These are phyloP conservation scores for Pleoardoris graminearum DNA, from an alignment of 2,329 filamentous ascomycete genomes.

Conservation along the genomic window DNA sequence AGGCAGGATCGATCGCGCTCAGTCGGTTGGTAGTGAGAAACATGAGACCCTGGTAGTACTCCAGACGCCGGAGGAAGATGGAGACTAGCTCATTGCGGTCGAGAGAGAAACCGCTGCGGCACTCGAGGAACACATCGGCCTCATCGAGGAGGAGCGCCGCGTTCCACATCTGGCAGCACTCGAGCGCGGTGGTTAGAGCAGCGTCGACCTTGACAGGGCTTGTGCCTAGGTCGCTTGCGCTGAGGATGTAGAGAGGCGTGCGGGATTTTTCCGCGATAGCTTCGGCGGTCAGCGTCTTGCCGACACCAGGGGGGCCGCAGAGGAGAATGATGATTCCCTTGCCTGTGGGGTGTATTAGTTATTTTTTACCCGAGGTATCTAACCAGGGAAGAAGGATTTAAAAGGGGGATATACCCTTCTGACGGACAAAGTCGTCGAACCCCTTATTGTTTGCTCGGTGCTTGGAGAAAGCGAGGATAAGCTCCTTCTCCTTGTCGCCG, in stretches of 20 bases:
- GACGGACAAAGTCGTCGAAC: too few species aligned
- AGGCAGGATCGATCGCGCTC: constrained; percentile 21
- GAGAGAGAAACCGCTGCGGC: constrained; percentile 13
- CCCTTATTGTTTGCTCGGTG: too few species aligned
- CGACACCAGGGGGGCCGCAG: constrained; percentile 55
- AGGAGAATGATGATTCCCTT: constrained; percentile 8
- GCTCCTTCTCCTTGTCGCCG: too few species aligned
- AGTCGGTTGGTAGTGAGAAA: constrained; percentile 30
- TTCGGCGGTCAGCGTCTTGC: constrained; percentile 50
- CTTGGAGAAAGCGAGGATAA: too few species aligned
- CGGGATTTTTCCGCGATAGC: constrained; percentile 63
- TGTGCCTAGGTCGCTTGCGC: constrained; percentile 53
- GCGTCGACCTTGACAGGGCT: constrained; percentile 47
- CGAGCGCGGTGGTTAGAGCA: constrained; percentile 48
- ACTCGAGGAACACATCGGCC: constrained; percentile 42
- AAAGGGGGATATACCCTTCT: constrained; percentile 47
- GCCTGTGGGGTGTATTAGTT: too few species aligned
- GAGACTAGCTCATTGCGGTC: constrained; percentile 24
- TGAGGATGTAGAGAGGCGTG: constrained; percentile 53
- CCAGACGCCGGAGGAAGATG: constrained; percentile 23
- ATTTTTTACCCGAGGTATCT: constrained; percentile 50
- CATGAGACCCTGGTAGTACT: constrained; percentile 26
- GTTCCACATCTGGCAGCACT: constrained; percentile 53
- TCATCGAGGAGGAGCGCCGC: constrained; percentile 56
- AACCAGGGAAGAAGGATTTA: not conserved